These are phyloP conservation scores for Tympanopsis confertula DNA, from an alignment of 2,329 filamentous ascomycete species.

Conservation along the genomic window DNA sequence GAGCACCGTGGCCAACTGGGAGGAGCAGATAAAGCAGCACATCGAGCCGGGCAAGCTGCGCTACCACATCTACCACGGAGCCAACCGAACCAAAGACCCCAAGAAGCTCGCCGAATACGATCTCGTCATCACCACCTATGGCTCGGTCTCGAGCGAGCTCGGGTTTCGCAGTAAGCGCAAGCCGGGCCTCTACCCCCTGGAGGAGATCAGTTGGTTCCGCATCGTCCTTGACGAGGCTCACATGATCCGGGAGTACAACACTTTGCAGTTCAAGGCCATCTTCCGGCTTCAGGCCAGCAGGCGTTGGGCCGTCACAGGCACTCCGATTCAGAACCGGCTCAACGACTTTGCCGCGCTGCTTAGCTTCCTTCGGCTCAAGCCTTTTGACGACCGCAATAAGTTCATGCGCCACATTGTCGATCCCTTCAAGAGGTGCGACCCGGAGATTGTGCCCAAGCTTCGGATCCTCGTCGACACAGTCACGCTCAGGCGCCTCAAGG, in stretches of 20 bases:
- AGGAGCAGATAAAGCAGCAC: conserved; percentile 80
- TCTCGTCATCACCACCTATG: conserved; percentile 85
- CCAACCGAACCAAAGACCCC: conserved; percentile 59
- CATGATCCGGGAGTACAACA: conserved; percentile 76
- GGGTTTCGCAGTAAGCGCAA: conserved; percentile 50
- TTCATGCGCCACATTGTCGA: conserved; percentile 73
- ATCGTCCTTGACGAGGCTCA: conserved; percentile 93
- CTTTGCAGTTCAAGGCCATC: conserved; percentile 73
- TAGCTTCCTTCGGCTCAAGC: conserved; percentile 71
- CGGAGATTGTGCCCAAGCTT: conserved; percentile 72
- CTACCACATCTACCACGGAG: conserved; percentile 79
- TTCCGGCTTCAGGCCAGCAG: conserved; percentile 68
- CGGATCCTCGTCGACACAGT: conserved; percentile 89
- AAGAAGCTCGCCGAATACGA: conserved; percentile 63
- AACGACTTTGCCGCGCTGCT: conserved; percentile 82
- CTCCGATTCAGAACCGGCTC: conserved; percentile 85
- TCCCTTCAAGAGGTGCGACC: conserved; percentile 79
- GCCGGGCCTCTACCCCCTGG: conserved; percentile 50
- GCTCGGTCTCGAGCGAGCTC: conserved; percentile 75
- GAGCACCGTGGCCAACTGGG: conserved; percentile 89
- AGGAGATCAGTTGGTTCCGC: conserved; percentile 83
- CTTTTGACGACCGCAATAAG: conserved; percentile 67
- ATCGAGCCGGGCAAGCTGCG: conserved; percentile 51
- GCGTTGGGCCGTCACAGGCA: conserved; percentile 95
- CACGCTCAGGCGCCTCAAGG: conserved; percentile 80